Percentiles rank a stretch among this genome's conserved stretches.
phyloP scores from a whole-genome alignment of 1,284 basidiomycete genomes.

The Taiwanofungus camphoratus region DNA sequence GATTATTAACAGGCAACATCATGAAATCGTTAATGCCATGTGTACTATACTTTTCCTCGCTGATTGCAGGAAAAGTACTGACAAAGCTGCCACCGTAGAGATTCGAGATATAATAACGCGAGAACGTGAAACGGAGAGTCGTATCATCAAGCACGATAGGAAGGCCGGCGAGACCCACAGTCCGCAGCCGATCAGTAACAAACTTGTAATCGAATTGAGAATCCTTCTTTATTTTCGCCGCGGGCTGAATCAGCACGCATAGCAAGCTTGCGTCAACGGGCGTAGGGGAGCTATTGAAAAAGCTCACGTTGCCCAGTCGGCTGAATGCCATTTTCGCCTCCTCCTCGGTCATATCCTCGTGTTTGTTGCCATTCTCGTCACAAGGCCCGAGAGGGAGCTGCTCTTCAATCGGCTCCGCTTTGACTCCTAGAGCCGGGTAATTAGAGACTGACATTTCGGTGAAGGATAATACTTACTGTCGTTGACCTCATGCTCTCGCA shows the following conservation, averaged over 20 bases:
- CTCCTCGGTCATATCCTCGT: background rate
- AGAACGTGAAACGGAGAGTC: background rate
- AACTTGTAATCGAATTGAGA: conserved; percentile 3
- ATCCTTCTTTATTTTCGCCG: conserved; percentile 6
- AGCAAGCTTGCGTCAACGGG: background rate
- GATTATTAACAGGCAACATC: background rate
- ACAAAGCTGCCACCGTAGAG: conserved; percentile 8
- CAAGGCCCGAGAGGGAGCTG: too few relatives aligned
- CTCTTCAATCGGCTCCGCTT: too few relatives aligned
- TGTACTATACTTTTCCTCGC: background rate
- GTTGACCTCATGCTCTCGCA: too few relatives aligned
- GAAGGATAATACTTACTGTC: too few relatives aligned
- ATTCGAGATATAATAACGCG: conserved; percentile 1
- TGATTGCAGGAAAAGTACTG: conserved; percentile 2
- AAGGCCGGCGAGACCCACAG: background rate
- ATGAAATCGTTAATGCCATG: conserved; percentile 9
- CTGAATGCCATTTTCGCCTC: background rate
- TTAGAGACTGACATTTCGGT: too few relatives aligned
- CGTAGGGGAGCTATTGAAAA: background rate
- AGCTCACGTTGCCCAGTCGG: background rate
- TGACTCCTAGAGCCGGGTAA: too few relatives aligned
- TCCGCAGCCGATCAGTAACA: conserved; percentile 4
- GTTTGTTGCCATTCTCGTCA: too few relatives aligned
- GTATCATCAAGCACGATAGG: conserved; percentile 5
- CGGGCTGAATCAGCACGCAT: conserved; percentile 3